Evolutionary conservation across 345 rosid species (phyloP), one percentile per base, ranked within the genome.

Genomic region (Mercurialis annua): DNA sequence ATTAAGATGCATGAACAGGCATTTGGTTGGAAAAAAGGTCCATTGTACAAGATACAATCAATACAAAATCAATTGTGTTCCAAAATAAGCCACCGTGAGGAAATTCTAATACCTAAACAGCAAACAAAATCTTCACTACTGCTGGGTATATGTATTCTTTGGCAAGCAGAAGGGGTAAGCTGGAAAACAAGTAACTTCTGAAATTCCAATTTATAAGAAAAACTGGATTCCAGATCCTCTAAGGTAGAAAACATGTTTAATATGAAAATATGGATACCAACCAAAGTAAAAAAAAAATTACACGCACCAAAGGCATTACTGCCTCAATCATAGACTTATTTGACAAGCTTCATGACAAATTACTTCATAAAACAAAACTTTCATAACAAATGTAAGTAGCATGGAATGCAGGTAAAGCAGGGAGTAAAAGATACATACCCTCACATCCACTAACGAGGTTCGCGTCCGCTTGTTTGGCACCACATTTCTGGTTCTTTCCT

Each of bases 391-490:
- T 31, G 24, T 18, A 10, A 2, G 11, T 21, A 67, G 23, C 18
- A 50, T 1, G 50, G 31, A 33, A 36, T 72, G 9, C 51, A n/a
- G 18, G 30, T 53, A 44, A 65, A 69, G 66, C 36, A 64, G 71
- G 60, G 51, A 63, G 27, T 12, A 57, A 66, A 67, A 64, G 69
- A 55, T 69, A 80, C 86, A 76, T 74, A 86, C 88, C 89, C 80
- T 81, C 61, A 71, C 69, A 80, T 81, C 95, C 85, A 81, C 87
- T 89, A 94, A 61, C 69, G 97, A 89, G 64, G 97, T 94, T 71
- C 99, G 96, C 51, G 97, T 84, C 62, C 98, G 90, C 77, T 92
- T 92, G 80, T 80, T 92, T 70, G 94, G 82, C 68, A 85, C 85
- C 71, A 73, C 69, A 79, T 69, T 81, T 77, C 86, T 91, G 24